Evolutionary conservation across 768 basidiomycete species (phyloP).

Genomic region (Candolleomyces efflorescens): DNA sequence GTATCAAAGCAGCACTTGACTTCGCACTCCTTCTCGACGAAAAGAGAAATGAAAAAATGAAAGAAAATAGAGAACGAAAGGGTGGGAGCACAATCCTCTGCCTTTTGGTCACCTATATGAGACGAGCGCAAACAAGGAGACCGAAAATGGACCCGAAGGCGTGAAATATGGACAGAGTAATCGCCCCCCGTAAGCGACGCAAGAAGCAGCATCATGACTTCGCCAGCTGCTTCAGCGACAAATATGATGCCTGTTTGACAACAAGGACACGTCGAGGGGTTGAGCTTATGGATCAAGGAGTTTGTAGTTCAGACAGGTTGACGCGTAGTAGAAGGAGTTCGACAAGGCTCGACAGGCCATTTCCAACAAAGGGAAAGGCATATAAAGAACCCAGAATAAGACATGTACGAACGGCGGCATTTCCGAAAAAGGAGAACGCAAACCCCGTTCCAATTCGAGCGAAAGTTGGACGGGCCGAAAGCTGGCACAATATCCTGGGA

Average conservation of each 20-base stretch:
- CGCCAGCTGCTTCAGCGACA: neutral
- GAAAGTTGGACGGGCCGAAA: neutral
- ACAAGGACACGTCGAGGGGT: slow-evolving; percentile 4
- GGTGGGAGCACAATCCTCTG: neutral
- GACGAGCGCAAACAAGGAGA: neutral
- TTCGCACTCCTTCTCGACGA: neutral
- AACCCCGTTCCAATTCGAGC: slow-evolving; percentile 1
- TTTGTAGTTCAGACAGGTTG: slow-evolving; percentile 1
- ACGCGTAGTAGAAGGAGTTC: neutral
- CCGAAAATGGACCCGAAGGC: neutral
- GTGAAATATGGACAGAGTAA: neutral
- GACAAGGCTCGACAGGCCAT: neutral
- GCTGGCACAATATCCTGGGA: neutral
- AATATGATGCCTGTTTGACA: slow-evolving; percentile 1
- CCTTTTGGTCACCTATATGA: neutral
- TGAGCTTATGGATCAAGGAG: neutral
- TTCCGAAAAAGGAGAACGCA: slow-evolving; percentile 1
- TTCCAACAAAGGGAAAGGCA: neutral
- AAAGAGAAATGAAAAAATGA: neutral
- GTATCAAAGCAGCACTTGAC: neutral
- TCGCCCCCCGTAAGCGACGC: neutral
- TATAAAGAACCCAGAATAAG: neutral
- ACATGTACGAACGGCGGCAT: neutral
- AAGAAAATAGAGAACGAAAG: neutral
- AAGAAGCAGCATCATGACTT: neutral